Evolutionary conservation across 2,329 filamentous ascomycete species (phyloP), one percentile per base, ranked within the genome.

Genomic region (Penicillium sclerotiorum): DNA sequence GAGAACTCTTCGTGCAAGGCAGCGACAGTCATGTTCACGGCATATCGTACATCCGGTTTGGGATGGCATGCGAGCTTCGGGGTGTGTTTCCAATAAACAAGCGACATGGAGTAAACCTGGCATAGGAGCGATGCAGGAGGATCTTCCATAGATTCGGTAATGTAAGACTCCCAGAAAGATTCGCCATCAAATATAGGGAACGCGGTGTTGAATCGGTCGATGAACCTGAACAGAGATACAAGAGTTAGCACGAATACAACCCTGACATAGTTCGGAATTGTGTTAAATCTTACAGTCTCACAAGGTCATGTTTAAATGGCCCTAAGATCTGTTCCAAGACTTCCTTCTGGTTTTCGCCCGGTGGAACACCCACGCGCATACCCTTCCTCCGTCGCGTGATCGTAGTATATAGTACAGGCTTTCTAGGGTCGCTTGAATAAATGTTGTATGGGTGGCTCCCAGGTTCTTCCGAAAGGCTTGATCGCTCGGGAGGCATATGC

Each of bases 1-100:
- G 81, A 74, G 42, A 82, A 77, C 6, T 85, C 77, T 50, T 86
- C 82, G 54, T 84, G 82, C 3, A 84, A 71, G 1, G 82, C 81
- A 45, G 81, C 80, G 17, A 78, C 81, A 6, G 82, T 82, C 50
- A 84, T 75, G 50, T 86, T 86, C 76, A 84, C 84, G 8, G 82
- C 78, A 61, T 83, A 86, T 37, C 81, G 77, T 33, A 76, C 73
- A 58, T 86, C 82, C 0, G 83, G 82, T 40, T 78, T 73, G 4
- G 77, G 74, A 49, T 80, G 75, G 5, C 67, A 66, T 4, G 70
- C 67, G 3, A 80, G 61, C 4, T 71, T 65, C 0, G 72, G 71
- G 0, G 76, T 77, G 45, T 76, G 74, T 21, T 75, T 73, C 83
- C 83, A 86, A 58, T 81, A 84, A 3, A 81, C 74, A 3, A 84